Evolutionary conservation across 352 stramenopile genomes (phyloP).

Genomic region (Lagenidium sp.): DNA sequence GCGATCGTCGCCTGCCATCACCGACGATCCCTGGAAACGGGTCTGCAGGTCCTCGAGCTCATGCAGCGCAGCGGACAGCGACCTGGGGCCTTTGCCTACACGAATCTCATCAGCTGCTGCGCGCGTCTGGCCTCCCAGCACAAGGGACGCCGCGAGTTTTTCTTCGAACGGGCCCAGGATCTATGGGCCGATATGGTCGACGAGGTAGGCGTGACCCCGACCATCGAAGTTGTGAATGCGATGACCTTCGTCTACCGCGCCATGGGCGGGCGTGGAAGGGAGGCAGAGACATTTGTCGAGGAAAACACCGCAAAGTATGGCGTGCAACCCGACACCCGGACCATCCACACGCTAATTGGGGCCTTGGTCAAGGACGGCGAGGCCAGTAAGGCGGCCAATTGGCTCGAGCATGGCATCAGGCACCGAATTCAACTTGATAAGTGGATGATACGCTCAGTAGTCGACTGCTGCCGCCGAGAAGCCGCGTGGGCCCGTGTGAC

Average conservation of each 20-base stretch:
- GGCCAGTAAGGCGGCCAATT: conserved; percentile 3
- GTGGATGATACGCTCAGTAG: conserved; percentile 15
- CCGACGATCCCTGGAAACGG: conserved; percentile 24
- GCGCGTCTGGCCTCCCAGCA: conserved; percentile 16
- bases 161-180: conserved; percentile 20
- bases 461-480: conserved; percentile 38
- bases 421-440: conserved; percentile 6
- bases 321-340: conserved; percentile 29
- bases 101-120: conserved; percentile 62
- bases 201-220: conserved; percentile 23
- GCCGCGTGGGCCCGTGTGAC: conserved; percentile 25
- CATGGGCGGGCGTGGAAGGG: conserved; percentile 19
- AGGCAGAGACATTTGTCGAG: conserved; percentile 20
- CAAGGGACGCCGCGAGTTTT: conserved; percentile 14
- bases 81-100: conserved; percentile 35
- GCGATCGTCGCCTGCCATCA: conserved; percentile 60
- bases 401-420: conserved; percentile 10
- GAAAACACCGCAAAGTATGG: conserved; percentile 20
- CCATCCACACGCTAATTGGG: conserved; percentile 27
- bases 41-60: conserved; percentile 24
- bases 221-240: conserved; percentile 35
- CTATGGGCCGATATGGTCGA: conserved; percentile 38
- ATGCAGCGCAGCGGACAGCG: conserved; percentile 23
- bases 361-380: conserved; percentile 31
- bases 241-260: conserved; percentile 56